Evolutionary conservation across 108 stramenopile species (phyloP), one percentile per base, ranked within the genome.

Genomic region (Cylindrotheca closterium): DNA sequence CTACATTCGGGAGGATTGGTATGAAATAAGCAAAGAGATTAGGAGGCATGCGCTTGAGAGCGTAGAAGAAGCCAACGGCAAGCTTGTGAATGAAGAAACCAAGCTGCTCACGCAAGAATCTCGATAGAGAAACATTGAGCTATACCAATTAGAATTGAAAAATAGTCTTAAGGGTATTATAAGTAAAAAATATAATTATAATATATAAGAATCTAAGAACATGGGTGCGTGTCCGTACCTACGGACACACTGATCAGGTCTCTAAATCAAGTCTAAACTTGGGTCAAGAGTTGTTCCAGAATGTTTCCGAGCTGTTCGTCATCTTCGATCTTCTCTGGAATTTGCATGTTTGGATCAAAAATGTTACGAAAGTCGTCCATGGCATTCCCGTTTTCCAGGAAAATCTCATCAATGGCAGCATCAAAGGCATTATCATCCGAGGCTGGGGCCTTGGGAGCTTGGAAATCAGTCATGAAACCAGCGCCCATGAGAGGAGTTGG

Each of bases 361-460:
- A 61, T 51, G 24, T 64, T 52, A 19, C 46, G 19, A 21, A 23
- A 30, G 24, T 56, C n/a, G 30, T 57, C 30, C 0, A 30, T 33
- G 17, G 12, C 22, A 29, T 28, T 8, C 19, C 29, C 47, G 25
- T 25, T 26, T 30, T 57, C 55, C 26, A 47, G n/a, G 61, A 79
- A 79, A 1, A 79, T 47, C 24, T 79, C 66, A 37, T 79, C 78
- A 19, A 79, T 60, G n/a, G 78, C 78, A 29, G 65, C 67, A 42
- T 79, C 71, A 4, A 79, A 47, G 15, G 70, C 32, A 8, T 46
- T 30, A 49, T 78, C 77, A 10, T 42, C 15, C n/a, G n/a, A n/a
- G n/a, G n/a, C n/a, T n/a, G n/a, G n/a, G n/a, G n/a, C n/a, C n/a
- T n/a, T n/a, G n/a, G n/a, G n/a, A n/a, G n/a, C n/a, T n/a, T n/a